Evolutionary conservation across 2,329 filamentous ascomycete species (phyloP).

Genomic region (Fusarium napiforme): DNA sequence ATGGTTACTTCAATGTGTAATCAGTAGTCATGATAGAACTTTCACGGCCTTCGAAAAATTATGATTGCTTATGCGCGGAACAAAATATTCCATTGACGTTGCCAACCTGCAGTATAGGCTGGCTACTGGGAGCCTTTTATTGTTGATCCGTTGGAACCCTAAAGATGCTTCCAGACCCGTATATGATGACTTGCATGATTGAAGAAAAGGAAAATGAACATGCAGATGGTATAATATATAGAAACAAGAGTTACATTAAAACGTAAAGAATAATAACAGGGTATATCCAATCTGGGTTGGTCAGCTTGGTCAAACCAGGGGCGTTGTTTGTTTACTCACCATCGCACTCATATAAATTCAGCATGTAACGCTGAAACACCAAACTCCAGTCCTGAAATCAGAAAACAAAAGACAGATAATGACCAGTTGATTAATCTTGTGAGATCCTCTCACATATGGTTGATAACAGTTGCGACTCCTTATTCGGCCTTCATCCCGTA

Average conservation of each 20-base stretch:
- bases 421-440: slow-evolving; percentile 6
- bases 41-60: slow-evolving; percentile 18
- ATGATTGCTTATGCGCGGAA: slow-evolving; percentile 19
- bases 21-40: slow-evolving; percentile 10
- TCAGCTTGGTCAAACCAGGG: slow-evolving; percentile 14
- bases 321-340: slow-evolving; percentile 22
- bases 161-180: not conserved
- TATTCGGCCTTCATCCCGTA: slow-evolving; percentile 14
- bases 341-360: slow-evolving; percentile 26
- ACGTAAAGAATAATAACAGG: slow-evolving; percentile 28
- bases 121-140: not conserved
- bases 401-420: slow-evolving; percentile 23
- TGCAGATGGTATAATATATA: not conserved
- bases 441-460: slow-evolving; percentile 1
- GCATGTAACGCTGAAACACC: slow-evolving; percentile 16
- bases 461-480: slow-evolving; percentile 7
- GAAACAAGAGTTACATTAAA: not conserved
- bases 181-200: not conserved
- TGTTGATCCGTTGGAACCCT: not conserved
- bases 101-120: not conserved
- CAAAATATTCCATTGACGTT: not conserved
- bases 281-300: slow-evolving; percentile 38
- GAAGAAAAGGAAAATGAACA: not conserved
- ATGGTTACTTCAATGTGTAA: slow-evolving; percentile 8
- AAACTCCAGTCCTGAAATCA: slow-evolving; percentile 23